Percentiles rank a stretch among this genome's conserved stretches.
Evolutionary conservation across 2,329 filamentous ascomycete genomes (phyloP).

Genomic region (Monilinia polystroma): DNA sequence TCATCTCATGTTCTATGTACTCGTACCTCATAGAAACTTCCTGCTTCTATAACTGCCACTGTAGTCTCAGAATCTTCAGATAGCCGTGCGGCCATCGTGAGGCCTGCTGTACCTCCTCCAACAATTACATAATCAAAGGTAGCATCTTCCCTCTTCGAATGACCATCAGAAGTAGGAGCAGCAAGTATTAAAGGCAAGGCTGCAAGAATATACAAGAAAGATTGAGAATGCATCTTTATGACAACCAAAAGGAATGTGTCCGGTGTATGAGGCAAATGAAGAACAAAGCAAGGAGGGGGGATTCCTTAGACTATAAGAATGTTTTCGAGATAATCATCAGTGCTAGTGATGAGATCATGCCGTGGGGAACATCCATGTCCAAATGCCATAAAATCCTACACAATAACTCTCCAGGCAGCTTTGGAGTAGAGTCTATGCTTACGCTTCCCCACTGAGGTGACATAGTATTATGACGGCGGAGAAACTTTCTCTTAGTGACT

Average conservation of each 20-base stretch:
- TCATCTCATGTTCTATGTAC: not conserved
- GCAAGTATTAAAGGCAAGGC: not conserved
- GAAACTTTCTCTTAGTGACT: no score
- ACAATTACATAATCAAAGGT: slow-evolving; percentile 46
- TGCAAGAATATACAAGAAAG: not conserved
- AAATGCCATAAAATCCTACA: not conserved
- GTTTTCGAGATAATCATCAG: not conserved
- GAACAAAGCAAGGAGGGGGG: not conserved
- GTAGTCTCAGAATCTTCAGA: slow-evolving; percentile 56
- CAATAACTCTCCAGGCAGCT: no score
- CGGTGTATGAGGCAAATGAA: not conserved
- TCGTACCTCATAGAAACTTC: slow-evolving; percentile 13
- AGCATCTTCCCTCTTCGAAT: not conserved
- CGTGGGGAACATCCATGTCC: not conserved
- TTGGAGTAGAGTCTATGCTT: no score
- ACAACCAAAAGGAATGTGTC: not conserved
- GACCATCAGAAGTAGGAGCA: not conserved
- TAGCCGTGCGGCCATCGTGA: slow-evolving; percentile 46
- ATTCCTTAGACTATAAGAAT: not conserved
- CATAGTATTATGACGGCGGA: no score
- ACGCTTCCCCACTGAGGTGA: no score
- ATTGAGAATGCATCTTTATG: slow-evolving; percentile 2
- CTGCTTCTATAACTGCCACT: slow-evolving; percentile 30
- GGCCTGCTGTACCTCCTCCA: slow-evolving; percentile 47
- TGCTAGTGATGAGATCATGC: not conserved